These are phyloP conservation scores for Tolypocladium endophyticum DNA, from an alignment of 2,329 filamentous ascomycete genomes.

Conservation along the genomic window DNA sequence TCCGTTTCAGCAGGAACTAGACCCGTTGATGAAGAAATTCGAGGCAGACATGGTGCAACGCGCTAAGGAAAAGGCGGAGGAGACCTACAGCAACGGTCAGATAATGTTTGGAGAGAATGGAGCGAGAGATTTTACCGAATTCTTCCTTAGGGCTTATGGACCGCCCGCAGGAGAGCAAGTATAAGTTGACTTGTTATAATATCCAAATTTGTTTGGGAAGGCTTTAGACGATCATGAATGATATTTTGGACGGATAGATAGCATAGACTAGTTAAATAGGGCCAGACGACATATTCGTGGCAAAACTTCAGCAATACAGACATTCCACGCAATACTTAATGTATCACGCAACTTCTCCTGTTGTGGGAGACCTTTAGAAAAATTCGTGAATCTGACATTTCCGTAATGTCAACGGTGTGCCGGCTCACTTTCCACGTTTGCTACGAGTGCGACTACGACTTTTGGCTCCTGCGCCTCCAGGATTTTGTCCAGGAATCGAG, in stretches of 20 bases:
- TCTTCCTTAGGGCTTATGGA: neutral
- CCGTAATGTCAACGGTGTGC: neutral
- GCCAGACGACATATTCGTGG: no score
- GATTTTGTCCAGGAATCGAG: neutral
- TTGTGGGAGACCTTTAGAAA: no score
- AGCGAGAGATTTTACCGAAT: slow-evolving; percentile 1
- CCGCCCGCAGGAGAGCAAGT: neutral
- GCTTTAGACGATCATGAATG: no score
- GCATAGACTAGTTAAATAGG: no score
- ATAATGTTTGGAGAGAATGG: slow-evolving; percentile 3
- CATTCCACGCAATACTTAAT: no score
- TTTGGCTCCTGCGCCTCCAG: neutral
- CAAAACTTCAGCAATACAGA: no score
- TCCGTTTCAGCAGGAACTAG: slow-evolving; percentile 8
- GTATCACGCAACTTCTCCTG: no score
- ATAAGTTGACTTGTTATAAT: neutral
- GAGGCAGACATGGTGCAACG: slow-evolving; percentile 2
- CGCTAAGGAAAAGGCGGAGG: slow-evolving; percentile 2
- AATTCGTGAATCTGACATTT: neutral
- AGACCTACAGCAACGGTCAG: slow-evolving; percentile 4
- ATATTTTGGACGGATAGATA: no score
- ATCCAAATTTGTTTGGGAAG: neutral
- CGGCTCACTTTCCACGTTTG: neutral
- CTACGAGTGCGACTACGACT: neutral
- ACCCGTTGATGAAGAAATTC: slow-evolving; percentile 3